Evolutionary conservation across 257 asterid genomes (phyloP), one percentile per base, ranked within the genome.

Genomic region (Nicotiana tomentosiformis): DNA sequence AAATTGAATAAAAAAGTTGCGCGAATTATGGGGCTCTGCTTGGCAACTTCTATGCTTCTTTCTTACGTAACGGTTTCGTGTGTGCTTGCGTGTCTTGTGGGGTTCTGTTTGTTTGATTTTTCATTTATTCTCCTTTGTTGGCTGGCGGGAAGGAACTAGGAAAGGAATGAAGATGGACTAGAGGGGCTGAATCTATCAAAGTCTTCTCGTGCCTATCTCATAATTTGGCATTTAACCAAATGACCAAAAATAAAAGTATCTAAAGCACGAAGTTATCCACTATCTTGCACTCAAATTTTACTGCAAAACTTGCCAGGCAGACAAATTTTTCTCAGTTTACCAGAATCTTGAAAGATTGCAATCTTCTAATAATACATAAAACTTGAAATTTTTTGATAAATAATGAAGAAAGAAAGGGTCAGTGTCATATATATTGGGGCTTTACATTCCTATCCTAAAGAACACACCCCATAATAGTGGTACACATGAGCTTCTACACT

Each of bases 401-500:
- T 14, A 53, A 3, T 53, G 57, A 53, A 53, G 64, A 51, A 74
- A 72, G 10, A 74, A 76, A 76, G 80, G 51, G 51, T 76, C 43
- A 76, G 64, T 76, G 80, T 76, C 64, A 76, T 51, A 26, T 76
- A 0, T 43, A 43, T 51, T 81, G 83, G 62, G 83, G 77, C 2
- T 65, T 81, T 81, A 49, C 66, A 81, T 30, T 81, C 77, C 64
- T 66, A 81, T 46, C 66, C 77, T 64, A 76, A 76, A 76, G 46
- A 51, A 76, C 53, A 76, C 3, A 49, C 26, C 64, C 80, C 43
- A 29, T 15, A 76, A 51, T 23, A 51, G 64, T 74, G 39, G 80
- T 76, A 76, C 15, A 61, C 78, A 51, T 56, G 51, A 66, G 51
- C 60, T 11, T 53, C 29, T 66, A 51, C 77, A 66, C 78, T 64